phyloP scores from a whole-genome alignment of 192 early-diverging fungal species.

The Allomyces javanicus region DNA sequence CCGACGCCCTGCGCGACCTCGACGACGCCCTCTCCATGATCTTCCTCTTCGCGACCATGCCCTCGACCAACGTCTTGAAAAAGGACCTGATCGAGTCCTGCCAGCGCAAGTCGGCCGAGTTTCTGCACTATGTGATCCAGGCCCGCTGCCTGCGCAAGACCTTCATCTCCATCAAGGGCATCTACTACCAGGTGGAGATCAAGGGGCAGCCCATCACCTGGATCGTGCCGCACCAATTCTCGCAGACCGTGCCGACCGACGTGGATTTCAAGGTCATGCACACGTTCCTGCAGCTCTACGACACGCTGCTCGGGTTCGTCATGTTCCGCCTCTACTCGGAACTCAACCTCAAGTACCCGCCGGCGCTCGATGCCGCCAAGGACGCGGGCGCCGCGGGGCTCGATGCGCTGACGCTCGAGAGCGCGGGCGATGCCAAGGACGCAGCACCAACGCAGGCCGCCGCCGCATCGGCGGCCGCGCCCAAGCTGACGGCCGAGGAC shows the following conservation, averaged over 20 bases:
- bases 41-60: slow-evolving; percentile 80
- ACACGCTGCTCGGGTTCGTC: slow-evolving; percentile 79
- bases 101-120: slow-evolving; percentile 70
- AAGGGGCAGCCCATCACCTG: slow-evolving; percentile 83
- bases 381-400: slow-evolving; percentile 47
- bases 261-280: slow-evolving; percentile 94
- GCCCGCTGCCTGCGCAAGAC: slow-evolving; percentile 60
- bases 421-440: slow-evolving; percentile 10
- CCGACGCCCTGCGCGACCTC: slow-evolving; percentile 79
- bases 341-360: slow-evolving; percentile 78
- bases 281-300: slow-evolving; percentile 93
- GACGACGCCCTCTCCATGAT: slow-evolving; percentile 98
- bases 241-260: slow-evolving; percentile 64
- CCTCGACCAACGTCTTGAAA: slow-evolving; percentile 39
- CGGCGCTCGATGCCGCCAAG: slow-evolving; percentile 44
- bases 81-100: slow-evolving; percentile 46
- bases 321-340: slow-evolving; percentile 83
- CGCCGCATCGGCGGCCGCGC: slow-evolving; percentile 15
- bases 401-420: slow-evolving; percentile 42
- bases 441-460: slow-evolving; percentile 6
- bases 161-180: slow-evolving; percentile 97
- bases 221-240: slow-evolving; percentile 92
- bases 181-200: slow-evolving; percentile 98
- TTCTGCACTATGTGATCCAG: slow-evolving; percentile 76
- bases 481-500: slow-evolving; percentile 23